Evolutionary conservation across 495 filamentous ascomycete genomes (phyloP).

Genomic region (Elaphomyces granulatus): DNA sequence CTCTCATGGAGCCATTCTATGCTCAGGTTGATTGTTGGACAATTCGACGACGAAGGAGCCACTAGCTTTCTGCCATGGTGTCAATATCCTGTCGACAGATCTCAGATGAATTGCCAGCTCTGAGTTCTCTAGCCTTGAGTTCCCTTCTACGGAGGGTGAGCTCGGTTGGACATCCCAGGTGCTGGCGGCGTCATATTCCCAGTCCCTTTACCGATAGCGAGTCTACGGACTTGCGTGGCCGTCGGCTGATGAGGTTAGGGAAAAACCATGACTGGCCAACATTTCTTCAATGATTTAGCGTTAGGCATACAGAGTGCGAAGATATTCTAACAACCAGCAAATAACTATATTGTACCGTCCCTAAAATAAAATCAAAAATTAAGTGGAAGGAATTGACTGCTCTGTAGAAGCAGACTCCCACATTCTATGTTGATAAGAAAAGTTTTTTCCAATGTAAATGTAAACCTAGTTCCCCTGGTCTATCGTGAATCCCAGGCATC

Average conservation of each 20-base stretch:
- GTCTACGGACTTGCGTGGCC: conserved; percentile 29
- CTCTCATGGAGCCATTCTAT: conserved; percentile 29
- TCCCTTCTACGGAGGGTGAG: conserved; percentile 49
- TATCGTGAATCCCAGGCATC: no score
- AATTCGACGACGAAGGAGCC: conserved; percentile 84
- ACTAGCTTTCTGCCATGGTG: conserved; percentile 48
- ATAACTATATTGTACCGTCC: no score
- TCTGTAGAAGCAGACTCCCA: no score
- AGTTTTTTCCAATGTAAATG: no score
- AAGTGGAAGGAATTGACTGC: no score
- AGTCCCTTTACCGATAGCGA: conserved; percentile 50
- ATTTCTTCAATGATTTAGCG: conserved; percentile 23
- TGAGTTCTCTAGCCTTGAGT: conserved; percentile 42
- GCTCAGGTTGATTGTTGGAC: conserved; percentile 63
- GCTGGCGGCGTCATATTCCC: conserved; percentile 76
- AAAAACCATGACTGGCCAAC: conserved; percentile 72
- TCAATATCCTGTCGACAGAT: conserved; percentile 91
- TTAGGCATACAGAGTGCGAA: no score
- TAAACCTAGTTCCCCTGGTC: no score
- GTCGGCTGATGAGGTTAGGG: conserved; percentile 70
- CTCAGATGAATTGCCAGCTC: conserved; percentile 52
- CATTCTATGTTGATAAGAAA: no score
- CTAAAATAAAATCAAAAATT: no score
- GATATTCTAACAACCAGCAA: no score
- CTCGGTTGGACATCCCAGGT: conserved; percentile 45